Base-by-base conservation (phyloP, 352 stramenopile species). In the Globisporangium lucens region DNA sequence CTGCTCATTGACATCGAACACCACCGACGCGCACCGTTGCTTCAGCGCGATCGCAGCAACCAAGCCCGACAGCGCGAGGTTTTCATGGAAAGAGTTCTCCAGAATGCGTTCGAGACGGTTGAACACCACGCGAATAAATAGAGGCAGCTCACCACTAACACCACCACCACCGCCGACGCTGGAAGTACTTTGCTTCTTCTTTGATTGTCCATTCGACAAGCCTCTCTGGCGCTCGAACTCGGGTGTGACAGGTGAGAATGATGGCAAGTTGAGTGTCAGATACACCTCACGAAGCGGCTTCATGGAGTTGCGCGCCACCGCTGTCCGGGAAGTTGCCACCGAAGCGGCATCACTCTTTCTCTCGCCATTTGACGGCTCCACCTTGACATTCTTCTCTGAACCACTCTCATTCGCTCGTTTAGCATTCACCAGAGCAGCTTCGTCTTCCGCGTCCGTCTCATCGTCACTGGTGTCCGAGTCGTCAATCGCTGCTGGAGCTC, bases 41-140 rank as follows among this genome's bases (percentile, higher is more conserved):
- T 91, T 92, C 12, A 90, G 79, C 1, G 88, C 86, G 2, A 96
- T 68, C n/a, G 77, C 73, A 27, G 84, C 88, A 27, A 96, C 76
- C 41, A 96, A 58, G 4, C 88, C 88, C 3, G 88, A 96, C 2
- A 96, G 68, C 20, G 88, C 85, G 17, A 96, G 60, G 46, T 94
- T 96, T 66, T 94, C 88, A 5, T 91, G 74, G 49, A 96, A 89
- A 5, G 86, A 93, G 71, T 89, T 93, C 65, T 94, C 85, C 51
- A 96, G 67, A 29, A 94, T 66, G 9, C 87, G 76, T 67, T 94
- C 86, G 6, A 91, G 67, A 27, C 87, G 85, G 62, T 80, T 91
- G 56, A 96, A 63, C 56, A 94, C 77, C 61, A 94, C 82, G n/a
- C 79, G 82, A 22, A 91, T 56, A 20, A 95, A 93, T n/a, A 85